A percentile compares a stretch with the other conserved stretches of the same genome.
phyloP scores from a whole-genome alignment of 2,329 filamentous ascomycete genomes.

The Tolypocladium sp. region DNA sequence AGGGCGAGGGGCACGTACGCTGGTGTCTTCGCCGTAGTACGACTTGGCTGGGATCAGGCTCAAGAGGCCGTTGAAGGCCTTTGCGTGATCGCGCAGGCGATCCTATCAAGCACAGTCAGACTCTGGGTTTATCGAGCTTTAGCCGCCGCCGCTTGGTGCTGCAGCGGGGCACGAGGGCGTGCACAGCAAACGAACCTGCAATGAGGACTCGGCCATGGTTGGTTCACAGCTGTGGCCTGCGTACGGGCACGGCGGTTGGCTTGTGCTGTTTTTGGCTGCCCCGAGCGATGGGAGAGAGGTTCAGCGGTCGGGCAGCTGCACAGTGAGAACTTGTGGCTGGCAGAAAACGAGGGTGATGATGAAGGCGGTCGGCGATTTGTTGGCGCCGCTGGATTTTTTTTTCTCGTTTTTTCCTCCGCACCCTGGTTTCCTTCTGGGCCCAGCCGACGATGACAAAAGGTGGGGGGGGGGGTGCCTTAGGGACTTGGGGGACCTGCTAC shows the following conservation, averaged over 20 bases:
- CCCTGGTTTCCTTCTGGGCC: neutral
- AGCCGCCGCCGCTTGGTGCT: neutral
- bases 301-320: neutral
- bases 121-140: neutral
- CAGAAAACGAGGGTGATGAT: neutral
- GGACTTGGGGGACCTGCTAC: neutral
- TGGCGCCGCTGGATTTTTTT: constrained; percentile 5
- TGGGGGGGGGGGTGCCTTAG: neutral
- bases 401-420: constrained; percentile 6
- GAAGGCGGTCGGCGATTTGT: constrained; percentile 8
- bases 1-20: constrained; percentile 45
- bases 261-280: neutral
- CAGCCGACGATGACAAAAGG: neutral
- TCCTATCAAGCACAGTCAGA: constrained; percentile 29
- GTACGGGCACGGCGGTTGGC: neutral
- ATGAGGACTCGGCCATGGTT: constrained; percentile 33
- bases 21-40: constrained; percentile 81
- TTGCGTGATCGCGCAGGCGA: constrained; percentile 49
- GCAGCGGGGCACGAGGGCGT: constrained; percentile 16
- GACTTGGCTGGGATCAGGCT: constrained; percentile 84
- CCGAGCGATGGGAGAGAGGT: neutral
- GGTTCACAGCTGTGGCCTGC: neutral
- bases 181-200: constrained; percentile 32
- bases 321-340: neutral
- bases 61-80: constrained; percentile 79